These are phyloP conservation scores for Eucalyptus microcorys DNA, from an alignment of 345 rosid genomes.

Conservation along the genomic window DNA sequence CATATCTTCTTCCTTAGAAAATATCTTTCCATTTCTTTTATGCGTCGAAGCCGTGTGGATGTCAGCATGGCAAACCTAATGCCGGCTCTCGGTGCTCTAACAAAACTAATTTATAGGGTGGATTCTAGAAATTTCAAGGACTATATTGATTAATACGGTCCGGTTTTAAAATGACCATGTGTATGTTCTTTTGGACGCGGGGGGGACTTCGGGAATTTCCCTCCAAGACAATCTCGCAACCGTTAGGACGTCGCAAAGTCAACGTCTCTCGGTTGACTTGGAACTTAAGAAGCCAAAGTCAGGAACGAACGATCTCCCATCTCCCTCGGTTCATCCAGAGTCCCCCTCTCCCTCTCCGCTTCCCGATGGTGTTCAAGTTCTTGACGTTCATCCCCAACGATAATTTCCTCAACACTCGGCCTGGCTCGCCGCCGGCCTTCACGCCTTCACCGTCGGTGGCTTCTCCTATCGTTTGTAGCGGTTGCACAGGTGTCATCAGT, in stretches of 20 bases:
- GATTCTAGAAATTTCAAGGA: too few relatives aligned
- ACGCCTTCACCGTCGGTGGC: neutral
- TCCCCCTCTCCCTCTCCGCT: neutral
- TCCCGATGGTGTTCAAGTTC: neutral
- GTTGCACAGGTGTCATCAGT: neutral
- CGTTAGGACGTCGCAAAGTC: neutral
- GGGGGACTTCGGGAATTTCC: neutral
- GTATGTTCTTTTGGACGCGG: neutral
- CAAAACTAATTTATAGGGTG: too few relatives aligned
- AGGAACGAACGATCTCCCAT: neutral
- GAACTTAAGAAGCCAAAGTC: neutral
- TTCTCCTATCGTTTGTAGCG: neutral
- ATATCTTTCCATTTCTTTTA: too few relatives aligned
- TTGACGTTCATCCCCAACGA: neutral
- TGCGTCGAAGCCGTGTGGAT: too few relatives aligned
- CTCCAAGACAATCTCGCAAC: neutral
- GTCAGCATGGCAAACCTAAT: too few relatives aligned
- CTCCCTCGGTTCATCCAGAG: neutral
- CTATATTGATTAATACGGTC: too few relatives aligned
- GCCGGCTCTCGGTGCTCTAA: too few relatives aligned
- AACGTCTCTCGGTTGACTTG: neutral
- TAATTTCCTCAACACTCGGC: neutral
- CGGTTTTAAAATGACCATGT: too few relatives aligned
- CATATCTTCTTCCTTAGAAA: too few relatives aligned
- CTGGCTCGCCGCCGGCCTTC: neutral